Evolutionary conservation across 176 grass and related monocot species (phyloP).

Genomic region (Phoenix roebelenii): DNA sequence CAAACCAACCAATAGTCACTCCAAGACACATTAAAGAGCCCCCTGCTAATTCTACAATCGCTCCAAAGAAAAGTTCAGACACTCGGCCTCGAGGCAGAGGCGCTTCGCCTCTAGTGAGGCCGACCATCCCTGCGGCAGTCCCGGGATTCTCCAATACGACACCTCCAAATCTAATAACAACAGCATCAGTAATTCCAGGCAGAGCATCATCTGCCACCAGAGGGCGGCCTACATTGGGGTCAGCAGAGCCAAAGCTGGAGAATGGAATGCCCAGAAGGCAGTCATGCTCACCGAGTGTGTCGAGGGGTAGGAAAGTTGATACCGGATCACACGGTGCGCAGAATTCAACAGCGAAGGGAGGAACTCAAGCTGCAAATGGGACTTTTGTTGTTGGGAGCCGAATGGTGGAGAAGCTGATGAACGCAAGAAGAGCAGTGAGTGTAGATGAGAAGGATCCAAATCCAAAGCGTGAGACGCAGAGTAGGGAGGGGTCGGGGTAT

Average conservation of each 20-base stretch:
- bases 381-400: not conserved
- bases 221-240: not conserved
- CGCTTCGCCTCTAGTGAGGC: too few relatives aligned
- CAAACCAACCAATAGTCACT: slow-evolving; percentile 23
- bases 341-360: slow-evolving; percentile 11
- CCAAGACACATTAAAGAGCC: not conserved
- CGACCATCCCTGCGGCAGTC: not conserved
- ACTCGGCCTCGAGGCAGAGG: slow-evolving; percentile 11
- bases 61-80: slow-evolving; percentile 18
- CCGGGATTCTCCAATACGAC: slow-evolving; percentile 17
- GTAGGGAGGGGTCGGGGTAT: slow-evolving; percentile 14
- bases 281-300: too few relatives aligned
- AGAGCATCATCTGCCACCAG: too few relatives aligned
- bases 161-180: not conserved
- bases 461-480: slow-evolving; percentile 21
- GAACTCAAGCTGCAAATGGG: too few relatives aligned
- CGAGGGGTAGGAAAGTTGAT: not conserved
- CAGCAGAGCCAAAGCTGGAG: slow-evolving; percentile 11
- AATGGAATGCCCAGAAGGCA: not conserved
- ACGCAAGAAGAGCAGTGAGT: slow-evolving; percentile 20
- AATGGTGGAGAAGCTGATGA: not conserved
- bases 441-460: slow-evolving; percentile 27
- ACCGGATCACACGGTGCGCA: not conserved
- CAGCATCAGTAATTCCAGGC: not conserved
- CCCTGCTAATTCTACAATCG: slow-evolving; percentile 20